Conservation (phyloP, 1,284 basidiomycete species). For the Rhodotorula sp. region DNA sequence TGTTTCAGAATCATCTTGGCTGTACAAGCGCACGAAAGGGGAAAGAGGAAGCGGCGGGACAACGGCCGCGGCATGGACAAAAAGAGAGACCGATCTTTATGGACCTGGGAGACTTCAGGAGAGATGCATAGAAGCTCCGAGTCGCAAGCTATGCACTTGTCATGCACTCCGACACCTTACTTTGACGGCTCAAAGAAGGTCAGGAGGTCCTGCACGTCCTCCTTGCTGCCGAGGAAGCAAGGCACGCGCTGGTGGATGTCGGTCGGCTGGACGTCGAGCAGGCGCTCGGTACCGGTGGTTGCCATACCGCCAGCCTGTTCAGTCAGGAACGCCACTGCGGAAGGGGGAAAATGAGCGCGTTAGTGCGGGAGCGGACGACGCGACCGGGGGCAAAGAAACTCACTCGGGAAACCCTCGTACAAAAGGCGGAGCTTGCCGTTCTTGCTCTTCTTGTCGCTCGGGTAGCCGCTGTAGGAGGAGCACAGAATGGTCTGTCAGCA, state of each 20-base stretch:
- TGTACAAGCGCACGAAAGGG: too few species aligned
- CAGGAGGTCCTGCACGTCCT: constrained; percentile 87
- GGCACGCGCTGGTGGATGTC: constrained; percentile 89
- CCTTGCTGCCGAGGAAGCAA: constrained; percentile 90
- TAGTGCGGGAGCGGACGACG: constrained; percentile 67
- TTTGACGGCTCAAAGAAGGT: constrained; percentile 65
- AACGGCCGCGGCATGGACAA: too few species aligned
- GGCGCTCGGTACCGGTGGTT: constrained; percentile 86
- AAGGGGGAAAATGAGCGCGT: constrained; percentile 80
- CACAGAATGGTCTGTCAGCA: neutral
- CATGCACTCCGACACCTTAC: too few species aligned
- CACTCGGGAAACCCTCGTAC: constrained; percentile 89
- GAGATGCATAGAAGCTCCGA: too few species aligned
- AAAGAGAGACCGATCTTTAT: too few species aligned
- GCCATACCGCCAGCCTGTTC: constrained; percentile 88
- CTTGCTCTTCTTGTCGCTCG: constrained; percentile 96
- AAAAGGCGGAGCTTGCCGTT: constrained; percentile 92
- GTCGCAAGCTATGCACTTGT: too few species aligned
- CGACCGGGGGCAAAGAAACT: neutral
- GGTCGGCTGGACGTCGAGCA: constrained; percentile 88
- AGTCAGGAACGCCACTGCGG: constrained; percentile 75
- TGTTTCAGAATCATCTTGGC: too few species aligned
- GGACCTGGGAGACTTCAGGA: too few species aligned
- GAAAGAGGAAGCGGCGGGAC: too few species aligned
- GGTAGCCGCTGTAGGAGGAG: constrained; percentile 59